A percentile compares a stretch with the other conserved stretches of the same genome.
phyloP scores from a whole-genome alignment of 768 basidiomycete species.

The Tephrocybe sp. region DNA sequence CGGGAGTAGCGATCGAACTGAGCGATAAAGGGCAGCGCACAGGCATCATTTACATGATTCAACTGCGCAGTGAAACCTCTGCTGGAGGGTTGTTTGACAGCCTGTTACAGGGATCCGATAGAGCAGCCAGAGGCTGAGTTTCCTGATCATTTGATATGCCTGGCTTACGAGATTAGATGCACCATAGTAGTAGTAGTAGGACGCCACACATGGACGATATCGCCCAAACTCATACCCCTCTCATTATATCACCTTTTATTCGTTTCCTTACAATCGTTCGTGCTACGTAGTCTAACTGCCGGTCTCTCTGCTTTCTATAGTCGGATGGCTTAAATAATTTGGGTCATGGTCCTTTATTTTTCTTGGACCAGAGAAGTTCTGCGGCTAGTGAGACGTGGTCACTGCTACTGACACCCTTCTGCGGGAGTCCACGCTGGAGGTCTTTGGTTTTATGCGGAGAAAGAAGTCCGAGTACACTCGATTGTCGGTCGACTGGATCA shows the following conservation, averaged over 20 bases:
- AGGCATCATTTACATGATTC: constrained; percentile 96
- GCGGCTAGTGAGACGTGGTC: constrained; percentile 84
- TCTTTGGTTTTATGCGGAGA: constrained; percentile 55
- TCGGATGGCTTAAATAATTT: constrained; percentile 16
- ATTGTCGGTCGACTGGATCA: constrained; percentile 35
- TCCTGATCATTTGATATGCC: neutral
- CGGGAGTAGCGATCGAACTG: constrained; percentile 94
- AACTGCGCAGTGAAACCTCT: constrained; percentile 84
- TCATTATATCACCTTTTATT: constrained; percentile 12
- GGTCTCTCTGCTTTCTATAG: constrained; percentile 10
- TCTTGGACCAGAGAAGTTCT: constrained; percentile 44
- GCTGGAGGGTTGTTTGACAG: constrained; percentile 84
- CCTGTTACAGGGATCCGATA: constrained; percentile 84
- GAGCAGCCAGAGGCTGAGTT: constrained; percentile 28
- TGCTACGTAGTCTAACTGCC: constrained; percentile 11
- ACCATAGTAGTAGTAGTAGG: constrained; percentile 3
- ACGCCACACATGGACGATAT: constrained; percentile 11
- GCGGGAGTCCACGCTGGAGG: constrained; percentile 75
- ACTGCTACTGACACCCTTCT: constrained; percentile 73
- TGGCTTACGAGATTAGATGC: constrained; percentile 11
- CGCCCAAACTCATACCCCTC: constrained; percentile 1
- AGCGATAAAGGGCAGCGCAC: constrained; percentile 90
- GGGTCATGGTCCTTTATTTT: constrained; percentile 10
- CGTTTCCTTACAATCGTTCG: constrained; percentile 14
- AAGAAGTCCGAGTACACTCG: constrained; percentile 52